A percentile compares a stretch with the other conserved stretches of the same genome.
phyloP scores from a whole-genome alignment of 768 basidiomycete genomes.

The Myochromella boudieri region DNA sequence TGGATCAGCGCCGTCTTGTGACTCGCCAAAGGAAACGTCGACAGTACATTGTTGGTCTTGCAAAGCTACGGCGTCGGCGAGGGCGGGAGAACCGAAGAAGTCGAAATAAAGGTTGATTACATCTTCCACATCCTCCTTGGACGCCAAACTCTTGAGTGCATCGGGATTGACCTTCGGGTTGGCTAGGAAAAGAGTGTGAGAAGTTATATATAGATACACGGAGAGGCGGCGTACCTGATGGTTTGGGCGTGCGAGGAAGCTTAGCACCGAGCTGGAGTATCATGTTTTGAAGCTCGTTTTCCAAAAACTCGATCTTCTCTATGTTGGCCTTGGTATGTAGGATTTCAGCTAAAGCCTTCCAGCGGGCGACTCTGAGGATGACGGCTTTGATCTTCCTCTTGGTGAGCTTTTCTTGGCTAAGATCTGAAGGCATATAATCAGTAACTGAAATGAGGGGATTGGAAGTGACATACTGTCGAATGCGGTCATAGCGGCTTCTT shows the following conservation, averaged over 20 bases:
- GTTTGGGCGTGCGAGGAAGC: too few species aligned
- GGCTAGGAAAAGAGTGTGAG: too few species aligned
- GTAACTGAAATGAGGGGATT: too few species aligned
- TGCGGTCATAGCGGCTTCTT: too few species aligned
- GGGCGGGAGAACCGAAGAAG: slow-evolving; percentile 17
- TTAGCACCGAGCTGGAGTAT: slow-evolving; percentile 17
- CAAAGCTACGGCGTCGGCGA: slow-evolving; percentile 1
- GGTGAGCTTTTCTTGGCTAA: too few species aligned
- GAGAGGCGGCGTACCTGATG: too few species aligned
- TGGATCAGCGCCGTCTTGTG: slow-evolving; percentile 11
- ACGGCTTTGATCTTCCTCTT: slow-evolving; percentile 13
- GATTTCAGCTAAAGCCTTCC: too few species aligned
- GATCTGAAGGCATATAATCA: too few species aligned
- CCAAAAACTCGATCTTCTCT: slow-evolving; percentile 17
- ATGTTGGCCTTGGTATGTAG: too few species aligned
- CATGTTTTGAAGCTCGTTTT: slow-evolving; percentile 14
- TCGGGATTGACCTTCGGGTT: neutral
- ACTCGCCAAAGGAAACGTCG: neutral
- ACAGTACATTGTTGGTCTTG: neutral
- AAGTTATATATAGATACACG: too few species aligned
- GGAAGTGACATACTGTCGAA: too few species aligned
- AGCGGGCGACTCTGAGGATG: too few species aligned
- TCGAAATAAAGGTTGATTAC: slow-evolving; percentile 19
- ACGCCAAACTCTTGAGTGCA: slow-evolving; percentile 14
- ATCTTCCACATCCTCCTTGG: slow-evolving; percentile 16